These are phyloP conservation scores for Cucumis hystrix DNA, from an alignment of 306 rosid genomes.

Conservation along the genomic window DNA sequence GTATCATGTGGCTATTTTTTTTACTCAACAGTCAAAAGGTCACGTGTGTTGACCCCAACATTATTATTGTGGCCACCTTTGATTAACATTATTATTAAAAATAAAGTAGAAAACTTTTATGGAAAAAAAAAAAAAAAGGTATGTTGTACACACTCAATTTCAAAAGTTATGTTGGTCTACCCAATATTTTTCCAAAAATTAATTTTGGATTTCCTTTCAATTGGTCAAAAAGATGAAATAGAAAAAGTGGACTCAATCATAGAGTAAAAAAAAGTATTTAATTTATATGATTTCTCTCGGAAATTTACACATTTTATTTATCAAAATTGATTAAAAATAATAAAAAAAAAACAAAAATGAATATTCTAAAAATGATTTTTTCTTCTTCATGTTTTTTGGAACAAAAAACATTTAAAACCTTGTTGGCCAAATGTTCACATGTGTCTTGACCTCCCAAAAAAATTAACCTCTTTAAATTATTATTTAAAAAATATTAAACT, in stretches of 20 bases:
- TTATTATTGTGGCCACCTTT: not conserved
- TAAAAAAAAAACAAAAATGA: too few relatives aligned
- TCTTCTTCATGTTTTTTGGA: too few relatives aligned
- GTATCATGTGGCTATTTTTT: not conserved
- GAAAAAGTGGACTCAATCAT: not conserved
- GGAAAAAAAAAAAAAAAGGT: not conserved
- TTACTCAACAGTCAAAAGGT: not conserved
- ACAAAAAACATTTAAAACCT: too few relatives aligned
- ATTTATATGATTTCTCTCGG: not conserved
- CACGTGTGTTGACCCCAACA: conserved; percentile 1
- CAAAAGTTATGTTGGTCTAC: not conserved
- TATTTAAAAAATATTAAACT: too few relatives aligned
- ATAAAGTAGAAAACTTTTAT: not conserved
- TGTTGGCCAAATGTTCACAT: too few relatives aligned
- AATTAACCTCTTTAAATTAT: too few relatives aligned
- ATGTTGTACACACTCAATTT: not conserved
- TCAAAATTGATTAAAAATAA: too few relatives aligned
- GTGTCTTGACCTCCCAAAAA: too few relatives aligned
- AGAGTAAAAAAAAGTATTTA: not conserved
- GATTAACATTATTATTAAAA: not conserved
- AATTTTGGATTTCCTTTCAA: not conserved
- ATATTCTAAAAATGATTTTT: too few relatives aligned
- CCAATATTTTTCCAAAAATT: not conserved
- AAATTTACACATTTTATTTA: not conserved
- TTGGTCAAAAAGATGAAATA: not conserved